Percentiles rank a stretch among this genome's conserved stretches.
phyloP scores from a whole-genome alignment of 345 rosid species.

The Salix arbutifolia region DNA sequence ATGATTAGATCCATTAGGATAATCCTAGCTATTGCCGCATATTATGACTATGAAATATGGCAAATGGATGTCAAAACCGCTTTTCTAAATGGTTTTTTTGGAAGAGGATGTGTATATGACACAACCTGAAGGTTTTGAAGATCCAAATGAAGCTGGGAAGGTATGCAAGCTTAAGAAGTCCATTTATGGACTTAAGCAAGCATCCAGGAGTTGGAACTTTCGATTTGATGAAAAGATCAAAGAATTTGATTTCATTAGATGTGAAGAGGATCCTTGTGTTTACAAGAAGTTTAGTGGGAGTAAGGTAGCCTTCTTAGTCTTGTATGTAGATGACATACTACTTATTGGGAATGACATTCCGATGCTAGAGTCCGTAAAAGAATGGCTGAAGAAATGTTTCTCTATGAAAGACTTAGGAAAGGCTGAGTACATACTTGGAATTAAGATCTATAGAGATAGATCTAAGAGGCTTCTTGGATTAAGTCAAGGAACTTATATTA shows the following conservation, averaged over 20 bases:
- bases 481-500: background rate
- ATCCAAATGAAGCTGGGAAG: background rate
- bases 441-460: constrained; percentile 2
- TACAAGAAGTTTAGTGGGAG: background rate
- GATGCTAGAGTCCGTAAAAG: background rate
- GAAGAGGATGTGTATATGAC: background rate
- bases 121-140: background rate
- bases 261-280: background rate
- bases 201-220: background rate
- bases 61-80: too few relatives aligned
- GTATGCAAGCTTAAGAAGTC: background rate
- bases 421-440: background rate
- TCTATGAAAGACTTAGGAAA: background rate
- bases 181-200: constrained; percentile 5
- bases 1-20: constrained; percentile 7
- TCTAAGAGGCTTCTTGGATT: background rate
- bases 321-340: background rate
- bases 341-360: background rate
- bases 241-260: background rate
- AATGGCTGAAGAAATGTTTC: background rate
- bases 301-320: background rate
- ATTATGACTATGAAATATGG: background rate
- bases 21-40: background rate
- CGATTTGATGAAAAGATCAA: background rate
- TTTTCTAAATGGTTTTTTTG: background rate